Evolutionary conservation across 306 rosid genomes (phyloP).

Genomic region (Datisca glomerata): DNA sequence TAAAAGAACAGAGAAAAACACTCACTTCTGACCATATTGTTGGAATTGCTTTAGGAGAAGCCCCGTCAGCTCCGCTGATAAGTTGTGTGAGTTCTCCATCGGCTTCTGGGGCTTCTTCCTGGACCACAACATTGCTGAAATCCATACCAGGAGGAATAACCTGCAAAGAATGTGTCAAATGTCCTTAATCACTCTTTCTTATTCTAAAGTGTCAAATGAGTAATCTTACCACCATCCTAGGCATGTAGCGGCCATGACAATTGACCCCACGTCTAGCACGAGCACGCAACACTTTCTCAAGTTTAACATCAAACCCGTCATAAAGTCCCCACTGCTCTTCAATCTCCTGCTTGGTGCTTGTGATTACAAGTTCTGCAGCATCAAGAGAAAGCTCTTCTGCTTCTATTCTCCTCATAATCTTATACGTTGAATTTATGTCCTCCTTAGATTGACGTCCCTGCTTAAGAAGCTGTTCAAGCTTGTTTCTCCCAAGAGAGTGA

Average conservation of each 20-base stretch:
- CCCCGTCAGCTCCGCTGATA: slow-evolving; percentile 25
- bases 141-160: slow-evolving; percentile 96
- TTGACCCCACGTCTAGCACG: slow-evolving; percentile 75
- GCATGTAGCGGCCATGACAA: slow-evolving; percentile 84
- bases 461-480: slow-evolving; percentile 86
- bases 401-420: slow-evolving; percentile 86
- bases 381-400: slow-evolving; percentile 85
- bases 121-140: slow-evolving; percentile 65
- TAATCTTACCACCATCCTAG: slow-evolving; percentile 80
- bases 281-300: slow-evolving; percentile 79
- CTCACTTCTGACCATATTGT: slow-evolving; percentile 79
- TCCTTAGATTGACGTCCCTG: slow-evolving; percentile 87
- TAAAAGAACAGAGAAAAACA: slow-evolving; percentile 7
- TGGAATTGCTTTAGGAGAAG: slow-evolving; percentile 65
- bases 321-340: slow-evolving; percentile 96
- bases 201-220: not conserved
- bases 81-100: slow-evolving; percentile 59
- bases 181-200: no score
- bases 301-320: slow-evolving; percentile 86
- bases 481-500: slow-evolving; percentile 86
- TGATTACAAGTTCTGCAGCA: slow-evolving; percentile 85
- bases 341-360: slow-evolving; percentile 87
- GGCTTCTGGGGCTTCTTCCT: slow-evolving; percentile 53
- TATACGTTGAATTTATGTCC: slow-evolving; percentile 78
- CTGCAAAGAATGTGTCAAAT: slow-evolving; percentile 22